Evolutionary conservation across 768 basidiomycete genomes (phyloP).

Genomic region (Boletus sensibilis): DNA sequence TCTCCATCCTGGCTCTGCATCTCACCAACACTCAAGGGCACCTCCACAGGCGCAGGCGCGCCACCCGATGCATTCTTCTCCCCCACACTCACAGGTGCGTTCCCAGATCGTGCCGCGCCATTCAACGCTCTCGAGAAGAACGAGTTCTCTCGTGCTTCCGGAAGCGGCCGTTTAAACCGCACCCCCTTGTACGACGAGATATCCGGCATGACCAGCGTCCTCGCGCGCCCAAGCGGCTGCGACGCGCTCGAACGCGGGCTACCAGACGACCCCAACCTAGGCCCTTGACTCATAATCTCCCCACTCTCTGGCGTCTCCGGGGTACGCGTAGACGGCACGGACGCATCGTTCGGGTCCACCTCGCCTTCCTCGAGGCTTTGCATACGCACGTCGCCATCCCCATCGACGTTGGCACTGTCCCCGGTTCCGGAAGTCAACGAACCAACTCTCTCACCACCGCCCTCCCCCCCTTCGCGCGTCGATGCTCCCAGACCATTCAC

Average conservation of each 20-base stretch:
- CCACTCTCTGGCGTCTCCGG: conserved; percentile 13
- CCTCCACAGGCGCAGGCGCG: neutral
- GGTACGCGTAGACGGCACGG: neutral
- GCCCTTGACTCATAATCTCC: conserved; percentile 19
- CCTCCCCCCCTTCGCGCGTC: neutral
- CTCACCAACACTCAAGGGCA: neutral
- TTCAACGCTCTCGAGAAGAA: conserved; percentile 28
- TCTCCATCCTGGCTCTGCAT: neutral
- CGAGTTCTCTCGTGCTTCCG: conserved; percentile 10
- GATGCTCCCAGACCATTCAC: neutral
- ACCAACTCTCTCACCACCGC: neutral
- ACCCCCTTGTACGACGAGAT: conserved; percentile 23
- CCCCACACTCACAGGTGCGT: neutral
- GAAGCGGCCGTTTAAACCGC: conserved; percentile 20
- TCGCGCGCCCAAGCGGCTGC: neutral
- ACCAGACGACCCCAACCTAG: too few relatives aligned
- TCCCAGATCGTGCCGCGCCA: neutral
- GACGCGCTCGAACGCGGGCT: neutral
- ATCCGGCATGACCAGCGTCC: conserved; percentile 21
- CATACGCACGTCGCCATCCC: neutral
- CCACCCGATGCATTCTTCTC: neutral
- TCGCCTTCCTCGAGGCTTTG: conserved; percentile 16
- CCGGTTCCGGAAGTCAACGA: neutral
- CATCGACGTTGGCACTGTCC: neutral
- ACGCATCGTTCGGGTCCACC: conserved; percentile 6